Base-by-base conservation (phyloP, 2,329 filamentous ascomycete species). In the Trichoderma endophyticum region DNA sequence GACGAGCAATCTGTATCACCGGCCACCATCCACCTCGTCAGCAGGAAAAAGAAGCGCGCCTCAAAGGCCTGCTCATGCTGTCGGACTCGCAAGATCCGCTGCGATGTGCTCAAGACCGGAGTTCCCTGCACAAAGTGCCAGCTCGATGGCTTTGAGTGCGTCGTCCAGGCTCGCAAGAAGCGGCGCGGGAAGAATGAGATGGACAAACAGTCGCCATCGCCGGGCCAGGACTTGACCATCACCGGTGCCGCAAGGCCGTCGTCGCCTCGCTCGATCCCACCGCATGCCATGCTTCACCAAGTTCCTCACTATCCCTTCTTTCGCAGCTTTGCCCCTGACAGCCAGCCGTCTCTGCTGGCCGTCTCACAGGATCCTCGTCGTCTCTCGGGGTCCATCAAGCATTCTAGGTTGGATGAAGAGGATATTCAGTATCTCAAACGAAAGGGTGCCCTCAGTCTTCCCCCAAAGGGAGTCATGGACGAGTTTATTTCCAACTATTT, bases 71-170 rank as follows among this genome's bases (percentile, higher is more conserved):
- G 76, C 56, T 71, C 72, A 12, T 74, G 74, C 26, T 77, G 76
- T 26, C 74, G 74, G 7, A 71, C 70, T n/a, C 74, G 76, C 56
- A 77, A 77, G 67, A 73, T 77, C 3, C 75, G 76, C 77, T 82
- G 71, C 71, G 76, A 78, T 75, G 64, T 74, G 51, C 73, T 76
- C 74, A 74, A 57, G 32, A 72, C 69, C 65, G 75, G 75, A 7
- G 54, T 73, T 24, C 75, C 76, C 68, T 81, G 75, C 67, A 76
- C 79, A 74, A 79, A 75, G 77, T 82, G 76, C 57, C 69, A 65
- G 6, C 67, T 75, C 4, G 73, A 75, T 56, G 67, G 70, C n/a
- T 64, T 75, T 7, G 72, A 75, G 2, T 76, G 75, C 67, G 36
- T 68, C 18, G 71, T 74, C 36, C 68, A 72, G 34, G 74, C 75